These are phyloP conservation scores for Vachellia pachyceras DNA, from an alignment of 306 rosid genomes.

Conservation along the genomic window DNA sequence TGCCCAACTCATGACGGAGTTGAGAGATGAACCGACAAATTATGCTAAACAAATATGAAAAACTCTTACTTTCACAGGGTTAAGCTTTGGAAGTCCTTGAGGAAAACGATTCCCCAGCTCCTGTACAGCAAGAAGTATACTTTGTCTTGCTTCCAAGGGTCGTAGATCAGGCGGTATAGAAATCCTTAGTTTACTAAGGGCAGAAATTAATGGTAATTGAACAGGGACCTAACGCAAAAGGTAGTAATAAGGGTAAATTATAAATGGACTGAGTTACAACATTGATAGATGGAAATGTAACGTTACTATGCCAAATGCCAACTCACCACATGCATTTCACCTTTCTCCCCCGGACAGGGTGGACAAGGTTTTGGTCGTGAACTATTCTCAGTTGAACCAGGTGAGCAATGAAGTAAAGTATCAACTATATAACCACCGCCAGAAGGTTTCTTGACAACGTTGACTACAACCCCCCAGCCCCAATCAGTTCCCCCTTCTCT, in stretches of 20 bases:
- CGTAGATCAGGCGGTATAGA: slow-evolving; percentile 91
- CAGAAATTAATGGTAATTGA: slow-evolving; percentile 80
- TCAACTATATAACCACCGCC: slow-evolving; percentile 88
- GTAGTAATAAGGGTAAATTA: slow-evolving; percentile 23
- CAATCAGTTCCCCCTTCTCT: slow-evolving; percentile 99
- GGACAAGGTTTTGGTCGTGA: slow-evolving; percentile 94
- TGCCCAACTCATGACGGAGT: slow-evolving; percentile 2
- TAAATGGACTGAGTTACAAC: slow-evolving; percentile 7
- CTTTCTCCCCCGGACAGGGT: slow-evolving; percentile 93
- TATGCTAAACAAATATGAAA: slow-evolving; percentile 23
- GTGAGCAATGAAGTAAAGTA: slow-evolving; percentile 91
- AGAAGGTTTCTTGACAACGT: slow-evolving; percentile 87
- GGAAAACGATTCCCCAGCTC: slow-evolving; percentile 88
- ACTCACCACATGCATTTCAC: slow-evolving; percentile 99
- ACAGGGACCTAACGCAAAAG: slow-evolving; percentile 80
- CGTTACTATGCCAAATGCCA: slow-evolving; percentile 6
- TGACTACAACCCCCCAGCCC: slow-evolving; percentile 99
- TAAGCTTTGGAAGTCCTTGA: slow-evolving; percentile 94
- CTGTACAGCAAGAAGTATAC: slow-evolving; percentile 89
- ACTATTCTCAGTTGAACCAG: slow-evolving; percentile 76
- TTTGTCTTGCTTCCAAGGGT: slow-evolving; percentile 95
- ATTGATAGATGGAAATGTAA: slow-evolving; percentile 3
- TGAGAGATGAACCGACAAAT: slow-evolving; percentile 35
- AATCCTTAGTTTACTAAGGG: slow-evolving; percentile 85
- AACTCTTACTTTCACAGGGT: slow-evolving; percentile 81